Conservation (phyloP, 805 yeast genomes). For the Metahyphopichia silvanorum region DNA sequence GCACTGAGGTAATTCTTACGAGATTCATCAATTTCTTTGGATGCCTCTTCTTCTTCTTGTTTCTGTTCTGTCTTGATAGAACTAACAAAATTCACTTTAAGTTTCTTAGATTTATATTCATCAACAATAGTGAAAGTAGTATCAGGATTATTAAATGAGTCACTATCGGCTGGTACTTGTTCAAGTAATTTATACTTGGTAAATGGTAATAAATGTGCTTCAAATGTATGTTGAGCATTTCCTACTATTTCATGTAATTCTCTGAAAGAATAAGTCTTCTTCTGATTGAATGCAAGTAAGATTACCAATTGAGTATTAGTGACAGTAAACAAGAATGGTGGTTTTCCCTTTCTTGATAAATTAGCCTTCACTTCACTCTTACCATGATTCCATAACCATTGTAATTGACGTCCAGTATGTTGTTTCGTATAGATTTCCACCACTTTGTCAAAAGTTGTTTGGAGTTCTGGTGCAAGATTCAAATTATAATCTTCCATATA, state of each 20-base stretch:
- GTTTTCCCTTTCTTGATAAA: constrained; percentile 73
- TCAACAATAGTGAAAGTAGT: constrained; percentile 68
- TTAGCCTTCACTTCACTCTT: constrained; percentile 90
- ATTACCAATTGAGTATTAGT: constrained; percentile 87
- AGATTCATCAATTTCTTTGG: constrained; percentile 80
- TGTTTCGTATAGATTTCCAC: constrained; percentile 65
- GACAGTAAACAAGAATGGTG: constrained; percentile 77
- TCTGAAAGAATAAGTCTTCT: constrained; percentile 54
- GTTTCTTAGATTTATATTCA: constrained; percentile 82
- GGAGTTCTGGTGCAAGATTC: constrained; percentile 66
- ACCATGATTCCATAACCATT: constrained; percentile 95
- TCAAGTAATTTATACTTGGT: constrained; percentile 71
- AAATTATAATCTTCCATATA: constrained; percentile 36
- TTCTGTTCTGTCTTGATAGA: constrained; percentile 57
- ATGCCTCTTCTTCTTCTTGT: constrained; percentile 70
- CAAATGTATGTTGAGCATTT: constrained; percentile 60
- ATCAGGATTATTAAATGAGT: constrained; percentile 38
- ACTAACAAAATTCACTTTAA: constrained; percentile 75
- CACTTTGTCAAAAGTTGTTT: constrained; percentile 62
- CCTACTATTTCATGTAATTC: constrained; percentile 68
- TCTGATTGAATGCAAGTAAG: constrained; percentile 75
- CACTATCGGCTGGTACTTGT: constrained; percentile 62
- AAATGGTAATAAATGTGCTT: constrained; percentile 75
- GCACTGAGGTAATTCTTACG: constrained; percentile 85
- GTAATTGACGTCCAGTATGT: constrained; percentile 83